These are phyloP conservation scores for Datisca glomerata DNA, from an alignment of 306 rosid species.

Conservation along the genomic window DNA sequence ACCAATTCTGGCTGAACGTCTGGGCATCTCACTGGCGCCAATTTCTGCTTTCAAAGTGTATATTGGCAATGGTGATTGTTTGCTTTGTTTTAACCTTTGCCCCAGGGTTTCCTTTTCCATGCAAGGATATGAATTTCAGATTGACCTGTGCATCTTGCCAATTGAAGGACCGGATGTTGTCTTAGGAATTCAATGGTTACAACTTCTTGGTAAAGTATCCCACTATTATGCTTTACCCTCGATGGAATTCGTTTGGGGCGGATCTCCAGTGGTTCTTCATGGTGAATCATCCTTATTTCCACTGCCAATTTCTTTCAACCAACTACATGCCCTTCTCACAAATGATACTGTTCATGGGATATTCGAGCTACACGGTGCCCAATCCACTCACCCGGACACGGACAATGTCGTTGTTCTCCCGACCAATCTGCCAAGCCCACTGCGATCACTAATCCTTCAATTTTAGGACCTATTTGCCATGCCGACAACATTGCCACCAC, in stretches of 20 bases:
- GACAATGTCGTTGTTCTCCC: not conserved
- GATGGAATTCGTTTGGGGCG: too few species aligned
- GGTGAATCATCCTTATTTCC: too few species aligned
- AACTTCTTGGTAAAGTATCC: too few species aligned
- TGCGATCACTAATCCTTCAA: not conserved
- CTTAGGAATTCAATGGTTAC: too few species aligned
- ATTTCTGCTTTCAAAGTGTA: not conserved
- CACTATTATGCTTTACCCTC: too few species aligned
- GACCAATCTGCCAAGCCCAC: not conserved
- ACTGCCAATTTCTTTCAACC: not conserved
- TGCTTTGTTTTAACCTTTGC: not conserved
- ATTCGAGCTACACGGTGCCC: not conserved
- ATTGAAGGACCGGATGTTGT: not conserved
- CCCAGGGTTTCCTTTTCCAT: too few species aligned
- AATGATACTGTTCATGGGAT: not conserved
- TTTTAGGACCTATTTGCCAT: not conserved
- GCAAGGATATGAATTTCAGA: not conserved
- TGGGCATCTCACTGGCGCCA: not conserved
- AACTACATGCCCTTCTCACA: not conserved
- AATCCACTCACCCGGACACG: not conserved
- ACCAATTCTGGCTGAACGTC: not conserved
- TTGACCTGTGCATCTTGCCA: not conserved
- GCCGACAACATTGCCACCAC: rapidly evolving
- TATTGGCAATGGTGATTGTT: not conserved
- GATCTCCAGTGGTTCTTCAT: too few species aligned